A percentile compares a stretch with the other conserved stretches of the same genome.
These are phyloP conservation scores for Verticillium nonalfalfae DNA, from an alignment of 2,329 filamentous ascomycete genomes.

Conservation along the genomic window DNA sequence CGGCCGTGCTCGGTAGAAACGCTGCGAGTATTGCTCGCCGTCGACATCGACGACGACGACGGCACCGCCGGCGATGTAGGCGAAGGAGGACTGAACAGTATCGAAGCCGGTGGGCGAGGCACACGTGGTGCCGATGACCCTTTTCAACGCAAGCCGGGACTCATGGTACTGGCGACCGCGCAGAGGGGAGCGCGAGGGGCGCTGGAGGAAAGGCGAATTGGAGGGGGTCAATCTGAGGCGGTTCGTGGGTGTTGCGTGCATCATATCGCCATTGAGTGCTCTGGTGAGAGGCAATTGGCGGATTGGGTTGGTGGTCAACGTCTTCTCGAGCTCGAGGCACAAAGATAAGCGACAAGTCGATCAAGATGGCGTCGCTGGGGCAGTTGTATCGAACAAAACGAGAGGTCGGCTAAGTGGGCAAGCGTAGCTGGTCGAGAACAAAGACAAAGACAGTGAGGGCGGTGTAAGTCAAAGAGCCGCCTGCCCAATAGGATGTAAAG, in stretches of 20 bases:
- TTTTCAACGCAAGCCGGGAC: slow-evolving; percentile 64
- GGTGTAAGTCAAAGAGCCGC: neutral
- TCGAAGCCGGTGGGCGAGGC: slow-evolving; percentile 82
- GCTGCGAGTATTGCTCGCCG: slow-evolving; percentile 62
- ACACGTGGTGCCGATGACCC: slow-evolving; percentile 89
- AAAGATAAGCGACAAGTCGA: neutral
- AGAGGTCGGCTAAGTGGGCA: neutral
- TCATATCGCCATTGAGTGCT: slow-evolving; percentile 42
- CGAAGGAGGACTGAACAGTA: slow-evolving; percentile 70
- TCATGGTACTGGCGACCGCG: slow-evolving; percentile 42
- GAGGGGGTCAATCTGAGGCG: slow-evolving; percentile 68
- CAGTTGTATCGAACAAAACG: neutral
- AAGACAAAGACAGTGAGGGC: neutral
- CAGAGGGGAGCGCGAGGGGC: slow-evolving; percentile 57
- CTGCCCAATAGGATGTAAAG: neutral
- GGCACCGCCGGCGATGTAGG: slow-evolving; percentile 87
- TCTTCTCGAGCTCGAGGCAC: neutral
- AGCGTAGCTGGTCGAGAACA: neutral
- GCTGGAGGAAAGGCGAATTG: slow-evolving; percentile 63
- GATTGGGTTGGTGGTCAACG: neutral
- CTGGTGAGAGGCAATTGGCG: neutral
- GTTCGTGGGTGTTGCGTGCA: slow-evolving; percentile 53
- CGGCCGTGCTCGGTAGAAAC: slow-evolving; percentile 85
- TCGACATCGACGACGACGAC: slow-evolving; percentile 84
- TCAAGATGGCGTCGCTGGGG: neutral